Base-by-base conservation (phyloP, 768 basidiomycete genomes). In the Tulasnella calospora region DNA sequence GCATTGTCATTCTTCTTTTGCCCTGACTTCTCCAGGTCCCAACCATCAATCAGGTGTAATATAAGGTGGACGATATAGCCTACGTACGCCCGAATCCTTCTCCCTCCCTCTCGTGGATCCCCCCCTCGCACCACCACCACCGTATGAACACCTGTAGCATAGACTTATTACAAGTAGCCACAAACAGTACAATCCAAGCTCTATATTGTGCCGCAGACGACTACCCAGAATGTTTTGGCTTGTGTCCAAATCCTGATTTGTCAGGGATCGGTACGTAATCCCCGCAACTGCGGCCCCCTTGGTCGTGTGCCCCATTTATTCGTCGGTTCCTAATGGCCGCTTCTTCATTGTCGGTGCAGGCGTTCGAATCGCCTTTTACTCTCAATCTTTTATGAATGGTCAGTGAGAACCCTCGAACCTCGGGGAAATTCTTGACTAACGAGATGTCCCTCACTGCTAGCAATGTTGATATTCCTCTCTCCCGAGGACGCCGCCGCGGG, bases 311-410 rank as follows among this genome's bases (percentile, higher is more conserved):
- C 17, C 23, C 23, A 12, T 13, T 8, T 61, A 8, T 33, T 17
- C 30, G 33, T 6, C 30, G 5, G 3, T 30, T 27, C 15, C 30
- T 35, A 33, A 67, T 17, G 30, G 1, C 19, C 44, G 27, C 35
- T n/a, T 10, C 69, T 23, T 7, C 40, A 47, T 9, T 3, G 27
- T 51, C 10, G 51, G 7, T n/a, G 8, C 38, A 78, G 79, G 79
- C 40, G 79, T 79, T 23, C 77, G 79, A 70, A 21, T 78, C 10
- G 79, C 79, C 51, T 79, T 79, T 41, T 79, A 79, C 47, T 41
- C 70, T 23, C 79, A 79, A 70, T 61, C 79, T 1, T 27, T 78
- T 17, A 72, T 78, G 67, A 79, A 79, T 57, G 75, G 77, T 78
- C 9, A 0, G 77, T 36, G 3, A 19, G 9, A 7, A 0, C 0